Evolutionary conservation across 2,329 filamentous ascomycete species (phyloP).

Genomic region (Samsoniella hepiali): DNA sequence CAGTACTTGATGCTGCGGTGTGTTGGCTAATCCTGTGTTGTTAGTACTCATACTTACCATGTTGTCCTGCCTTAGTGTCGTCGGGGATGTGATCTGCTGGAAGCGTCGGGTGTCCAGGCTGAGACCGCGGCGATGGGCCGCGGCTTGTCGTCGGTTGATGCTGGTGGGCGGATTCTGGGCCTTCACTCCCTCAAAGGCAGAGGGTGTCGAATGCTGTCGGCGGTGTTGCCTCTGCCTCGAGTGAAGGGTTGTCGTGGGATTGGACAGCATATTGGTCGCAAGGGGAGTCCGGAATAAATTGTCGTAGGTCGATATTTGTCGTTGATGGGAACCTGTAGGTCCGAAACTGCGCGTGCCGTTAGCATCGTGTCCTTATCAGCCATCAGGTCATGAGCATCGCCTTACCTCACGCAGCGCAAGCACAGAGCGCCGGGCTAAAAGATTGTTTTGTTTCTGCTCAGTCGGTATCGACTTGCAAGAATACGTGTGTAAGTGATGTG

Average conservation of each 20-base stretch:
- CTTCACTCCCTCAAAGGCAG: slow-evolving; percentile 71
- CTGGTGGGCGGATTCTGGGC: slow-evolving; percentile 59
- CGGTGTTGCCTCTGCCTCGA: slow-evolving; percentile 59
- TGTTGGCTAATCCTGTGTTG: slow-evolving; percentile 52
- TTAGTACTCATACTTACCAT: slow-evolving; percentile 54
- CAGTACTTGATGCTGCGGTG: slow-evolving; percentile 69
- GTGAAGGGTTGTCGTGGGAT: slow-evolving; percentile 68
- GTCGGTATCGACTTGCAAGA: slow-evolving; percentile 42
- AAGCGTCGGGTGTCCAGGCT: slow-evolving; percentile 70
- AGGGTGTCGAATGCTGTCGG: slow-evolving; percentile 83
- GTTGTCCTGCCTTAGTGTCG: slow-evolving; percentile 31
- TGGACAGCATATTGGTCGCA: slow-evolving; percentile 75
- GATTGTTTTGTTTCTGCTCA: slow-evolving; percentile 44
- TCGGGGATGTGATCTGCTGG: slow-evolving; percentile 25
- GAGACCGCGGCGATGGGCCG: slow-evolving; percentile 74
- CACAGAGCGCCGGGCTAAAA: slow-evolving; percentile 71
- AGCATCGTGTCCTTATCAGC: slow-evolving; percentile 24
- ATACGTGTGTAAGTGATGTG: slow-evolving; percentile 20
- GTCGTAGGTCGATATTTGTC: slow-evolving; percentile 51
- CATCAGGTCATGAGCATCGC: background rate
- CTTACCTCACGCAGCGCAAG: slow-evolving; percentile 81
- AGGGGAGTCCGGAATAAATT: slow-evolving; percentile 63
- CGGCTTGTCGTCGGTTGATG: slow-evolving; percentile 40
- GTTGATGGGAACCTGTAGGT: slow-evolving; percentile 47
- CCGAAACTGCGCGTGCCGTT: slow-evolving; percentile 38